Conservation (phyloP, 2,329 filamentous ascomycete species). For the Didymella lethalis region DNA sequence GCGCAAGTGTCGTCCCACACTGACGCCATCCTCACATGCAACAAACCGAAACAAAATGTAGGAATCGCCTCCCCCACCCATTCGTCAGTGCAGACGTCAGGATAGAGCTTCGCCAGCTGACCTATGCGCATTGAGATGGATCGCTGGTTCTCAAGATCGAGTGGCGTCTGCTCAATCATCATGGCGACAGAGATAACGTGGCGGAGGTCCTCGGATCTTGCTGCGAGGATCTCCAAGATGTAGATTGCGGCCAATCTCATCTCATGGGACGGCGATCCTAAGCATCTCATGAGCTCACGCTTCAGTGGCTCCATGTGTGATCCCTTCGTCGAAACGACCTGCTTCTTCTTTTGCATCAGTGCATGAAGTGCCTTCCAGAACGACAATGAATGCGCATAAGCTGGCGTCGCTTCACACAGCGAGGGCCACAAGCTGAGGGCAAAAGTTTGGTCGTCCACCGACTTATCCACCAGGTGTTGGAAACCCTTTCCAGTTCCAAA, state of each 20-base stretch:
- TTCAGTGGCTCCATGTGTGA: slow-evolving; percentile 68
- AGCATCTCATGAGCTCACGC: slow-evolving; percentile 72
- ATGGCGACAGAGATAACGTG: slow-evolving; percentile 71
- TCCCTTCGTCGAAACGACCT: slow-evolving; percentile 59
- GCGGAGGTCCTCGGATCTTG: slow-evolving; percentile 58
- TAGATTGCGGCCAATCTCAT: slow-evolving; percentile 77
- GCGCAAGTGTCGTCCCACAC: slow-evolving; percentile 86
- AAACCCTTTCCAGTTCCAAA: slow-evolving; percentile 81
- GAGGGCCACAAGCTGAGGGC: slow-evolving; percentile 65
- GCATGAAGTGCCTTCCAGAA: slow-evolving; percentile 52
- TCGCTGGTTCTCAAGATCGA: slow-evolving; percentile 78
- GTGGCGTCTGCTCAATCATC: slow-evolving; percentile 78
- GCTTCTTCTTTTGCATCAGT: slow-evolving; percentile 71
- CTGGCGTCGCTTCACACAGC: slow-evolving; percentile 70
- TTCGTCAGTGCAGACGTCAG: slow-evolving; percentile 63
- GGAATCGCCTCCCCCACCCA: slow-evolving; percentile 78
- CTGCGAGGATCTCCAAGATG: slow-evolving; percentile 69
- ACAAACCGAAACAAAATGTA: slow-evolving; percentile 84
- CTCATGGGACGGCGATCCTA: slow-evolving; percentile 77
- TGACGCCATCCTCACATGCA: slow-evolving; percentile 84
- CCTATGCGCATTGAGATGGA: slow-evolving; percentile 85
- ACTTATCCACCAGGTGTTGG: slow-evolving; percentile 71
- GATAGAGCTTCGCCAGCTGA: slow-evolving; percentile 73
- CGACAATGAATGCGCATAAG: slow-evolving; percentile 64
- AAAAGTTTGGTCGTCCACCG: slow-evolving; percentile 60